These are phyloP conservation scores for Onygenales sp. DNA, from an alignment of 2,329 filamentous ascomycete species.

Conservation along the genomic window DNA sequence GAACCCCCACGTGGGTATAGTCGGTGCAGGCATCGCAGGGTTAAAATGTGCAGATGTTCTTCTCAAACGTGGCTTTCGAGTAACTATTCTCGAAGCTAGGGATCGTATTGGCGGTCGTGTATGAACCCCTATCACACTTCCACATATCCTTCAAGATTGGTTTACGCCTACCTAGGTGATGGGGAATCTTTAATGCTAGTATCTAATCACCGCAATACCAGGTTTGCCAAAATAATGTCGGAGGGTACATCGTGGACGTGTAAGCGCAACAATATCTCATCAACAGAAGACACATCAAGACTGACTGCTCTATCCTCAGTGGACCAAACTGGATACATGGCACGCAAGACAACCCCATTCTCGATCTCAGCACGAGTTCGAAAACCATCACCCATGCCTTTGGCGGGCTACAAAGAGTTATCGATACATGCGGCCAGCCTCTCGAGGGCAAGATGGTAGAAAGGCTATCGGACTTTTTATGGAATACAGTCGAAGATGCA, in stretches of 20 bases:
- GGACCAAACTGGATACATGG: slow-evolving; percentile 60
- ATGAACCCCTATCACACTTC: slow-evolving; percentile 11
- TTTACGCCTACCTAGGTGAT: not conserved
- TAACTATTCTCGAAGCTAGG: slow-evolving; percentile 53
- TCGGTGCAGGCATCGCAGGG: slow-evolving; percentile 53
- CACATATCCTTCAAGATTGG: not conserved
- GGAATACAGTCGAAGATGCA: slow-evolving; percentile 49
- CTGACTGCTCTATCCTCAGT: slow-evolving; percentile 23
- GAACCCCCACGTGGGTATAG: slow-evolving; percentile 45
- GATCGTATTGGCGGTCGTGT: slow-evolving; percentile 51
- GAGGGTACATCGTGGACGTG: slow-evolving; percentile 48
- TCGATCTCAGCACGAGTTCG: slow-evolving; percentile 45
- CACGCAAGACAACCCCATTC: slow-evolving; percentile 50
- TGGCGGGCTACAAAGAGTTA: slow-evolving; percentile 41
- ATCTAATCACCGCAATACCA: slow-evolving; percentile 18
- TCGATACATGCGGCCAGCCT: slow-evolving; percentile 37
- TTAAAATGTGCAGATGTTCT: slow-evolving; percentile 51
- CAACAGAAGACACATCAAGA: not conserved
- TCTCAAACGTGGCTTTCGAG: slow-evolving; percentile 44
- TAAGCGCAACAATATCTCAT: slow-evolving; percentile 24
- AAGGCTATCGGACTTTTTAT: slow-evolving; percentile 38
- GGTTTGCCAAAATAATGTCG: slow-evolving; percentile 41
- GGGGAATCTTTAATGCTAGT: slow-evolving; percentile 20
- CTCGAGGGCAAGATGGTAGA: slow-evolving; percentile 25
- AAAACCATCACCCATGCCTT: slow-evolving; percentile 42